phyloP scores from a whole-genome alignment of 441 rosid genomes.

The Jatropha multifida region DNA sequence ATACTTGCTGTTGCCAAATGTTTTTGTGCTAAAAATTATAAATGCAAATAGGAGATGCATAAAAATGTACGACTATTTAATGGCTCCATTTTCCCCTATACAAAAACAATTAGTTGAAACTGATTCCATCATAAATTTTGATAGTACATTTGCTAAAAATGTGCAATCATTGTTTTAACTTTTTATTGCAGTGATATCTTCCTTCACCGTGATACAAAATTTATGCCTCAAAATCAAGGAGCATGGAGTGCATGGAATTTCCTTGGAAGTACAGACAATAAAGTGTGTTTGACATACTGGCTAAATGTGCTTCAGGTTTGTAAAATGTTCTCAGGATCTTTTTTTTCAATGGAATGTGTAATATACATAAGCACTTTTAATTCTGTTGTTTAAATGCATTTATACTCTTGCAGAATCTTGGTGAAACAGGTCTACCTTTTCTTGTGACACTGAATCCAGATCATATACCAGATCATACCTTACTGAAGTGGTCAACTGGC shows the following conservation, averaged over 20 bases:
- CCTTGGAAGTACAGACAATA: slow-evolving; percentile 55
- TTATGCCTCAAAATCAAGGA: slow-evolving; percentile 75
- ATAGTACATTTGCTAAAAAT: not conserved
- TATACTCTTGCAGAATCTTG: slow-evolving; percentile 62
- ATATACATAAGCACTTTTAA: not conserved
- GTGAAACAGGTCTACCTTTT: slow-evolving; percentile 56
- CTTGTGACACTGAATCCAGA: slow-evolving; percentile 81
- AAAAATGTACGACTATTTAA: too few species aligned
- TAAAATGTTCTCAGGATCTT: not conserved
- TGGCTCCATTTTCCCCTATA: too few species aligned
- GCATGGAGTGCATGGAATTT: slow-evolving; percentile 98
- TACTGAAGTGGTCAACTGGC: slow-evolving; percentile 78
- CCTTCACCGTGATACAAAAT: slow-evolving; percentile 70
- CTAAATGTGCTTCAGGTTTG: slow-evolving; percentile 88
- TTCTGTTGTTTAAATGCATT: slow-evolving; percentile 5
- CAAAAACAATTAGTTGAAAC: too few species aligned
- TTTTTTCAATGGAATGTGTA: not conserved
- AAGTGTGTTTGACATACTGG: slow-evolving; percentile 88
- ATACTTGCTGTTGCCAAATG: too few species aligned
- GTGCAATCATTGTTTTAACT: slow-evolving; percentile 7
- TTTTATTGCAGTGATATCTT: slow-evolving; percentile 60
- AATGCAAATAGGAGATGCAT: too few species aligned
- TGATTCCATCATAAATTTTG: too few species aligned
- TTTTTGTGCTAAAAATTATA: too few species aligned
- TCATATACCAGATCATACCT: slow-evolving; percentile 47